A percentile compares a stretch with the other conserved stretches of the same genome.
Evolutionary conservation across 305 asterid species (phyloP).

Genomic region (Fraxinus nigra): DNA sequence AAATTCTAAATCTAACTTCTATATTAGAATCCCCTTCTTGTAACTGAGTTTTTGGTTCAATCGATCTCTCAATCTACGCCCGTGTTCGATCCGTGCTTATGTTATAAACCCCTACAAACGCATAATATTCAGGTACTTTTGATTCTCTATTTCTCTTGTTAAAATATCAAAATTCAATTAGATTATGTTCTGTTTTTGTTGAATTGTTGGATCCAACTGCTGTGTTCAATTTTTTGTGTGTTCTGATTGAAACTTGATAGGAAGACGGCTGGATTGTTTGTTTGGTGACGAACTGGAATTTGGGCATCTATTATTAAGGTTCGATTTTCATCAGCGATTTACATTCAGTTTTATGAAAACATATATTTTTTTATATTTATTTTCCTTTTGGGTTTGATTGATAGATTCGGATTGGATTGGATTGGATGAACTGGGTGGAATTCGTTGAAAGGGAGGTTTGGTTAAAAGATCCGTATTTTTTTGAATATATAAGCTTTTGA

Average conservation of each 20-base stretch:
- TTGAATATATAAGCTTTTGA: conserved; percentile 18
- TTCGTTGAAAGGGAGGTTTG: not conserved
- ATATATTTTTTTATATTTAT: not conserved
- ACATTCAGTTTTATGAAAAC: not conserved
- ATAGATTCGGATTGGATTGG: conserved; percentile 9
- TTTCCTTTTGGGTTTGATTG: not conserved
- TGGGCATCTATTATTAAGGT: not conserved
- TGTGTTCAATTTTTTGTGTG: not conserved
- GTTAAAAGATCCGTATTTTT: not conserved
- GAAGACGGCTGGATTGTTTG: not conserved
- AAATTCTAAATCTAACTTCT: not conserved
- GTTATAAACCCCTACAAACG: not conserved
- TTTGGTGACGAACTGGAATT: conserved; percentile 4
- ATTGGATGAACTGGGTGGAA: conserved; percentile 4
- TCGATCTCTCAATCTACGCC: not conserved
- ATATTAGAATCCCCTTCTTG: not conserved
- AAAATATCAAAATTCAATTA: not conserved
- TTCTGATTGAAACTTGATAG: not conserved
- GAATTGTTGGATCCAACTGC: conserved; percentile 1
- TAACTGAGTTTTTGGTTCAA: not conserved
- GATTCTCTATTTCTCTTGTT: not conserved
- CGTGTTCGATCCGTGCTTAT: not conserved
- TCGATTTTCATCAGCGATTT: not conserved
- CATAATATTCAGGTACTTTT: not conserved
- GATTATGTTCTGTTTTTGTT: not conserved